Evolutionary conservation across 2,329 filamentous ascomycete genomes (phyloP).

Genomic region (Pyrenochaeta sp.): DNA sequence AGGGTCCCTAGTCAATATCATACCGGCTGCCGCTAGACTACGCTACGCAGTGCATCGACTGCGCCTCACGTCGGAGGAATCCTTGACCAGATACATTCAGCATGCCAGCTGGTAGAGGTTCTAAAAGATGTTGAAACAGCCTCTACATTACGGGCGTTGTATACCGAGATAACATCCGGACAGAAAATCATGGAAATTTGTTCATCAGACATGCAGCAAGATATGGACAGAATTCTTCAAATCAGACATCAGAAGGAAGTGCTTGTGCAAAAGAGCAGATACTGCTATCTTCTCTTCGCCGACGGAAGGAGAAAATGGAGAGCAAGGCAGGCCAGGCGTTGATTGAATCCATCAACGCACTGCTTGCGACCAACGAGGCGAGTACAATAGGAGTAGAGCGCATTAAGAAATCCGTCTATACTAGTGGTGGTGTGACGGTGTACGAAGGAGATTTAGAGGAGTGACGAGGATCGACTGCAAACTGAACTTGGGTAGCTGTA

Average conservation of each 20-base stretch:
- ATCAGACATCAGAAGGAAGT: no score
- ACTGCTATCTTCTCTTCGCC: constrained; percentile 10
- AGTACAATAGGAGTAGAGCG: not conserved
- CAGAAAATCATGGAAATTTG: no score
- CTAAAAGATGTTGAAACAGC: constrained; percentile 1
- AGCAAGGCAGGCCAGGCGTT: constrained; percentile 2
- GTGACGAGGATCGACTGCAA: constrained; percentile 2
- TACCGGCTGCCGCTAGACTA: not conserved
- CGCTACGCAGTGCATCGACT: constrained; percentile 5
- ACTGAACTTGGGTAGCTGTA: constrained; percentile 1
- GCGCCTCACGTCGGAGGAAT: constrained; percentile 2
- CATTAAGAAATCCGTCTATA: constrained; percentile 4
- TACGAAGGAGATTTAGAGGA: constrained; percentile 1
- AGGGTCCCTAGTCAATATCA: not conserved
- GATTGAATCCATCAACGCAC: constrained; percentile 3
- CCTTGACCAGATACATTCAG: constrained; percentile 2
- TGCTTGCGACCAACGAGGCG: not conserved
- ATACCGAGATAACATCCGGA: not conserved
- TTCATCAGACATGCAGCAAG: constrained; percentile 1
- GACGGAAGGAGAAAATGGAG: no score
- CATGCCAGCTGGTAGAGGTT: constrained; percentile 1
- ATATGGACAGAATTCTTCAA: constrained; percentile 2
- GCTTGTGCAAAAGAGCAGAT: constrained; percentile 4
- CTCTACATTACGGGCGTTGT: constrained; percentile 1
- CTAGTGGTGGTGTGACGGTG: not conserved